Percentiles rank a stretch among this genome's conserved stretches.
Conservation (phyloP, 2,329 filamentous ascomycete species). For the Colletotrichum liaoningense region DNA sequence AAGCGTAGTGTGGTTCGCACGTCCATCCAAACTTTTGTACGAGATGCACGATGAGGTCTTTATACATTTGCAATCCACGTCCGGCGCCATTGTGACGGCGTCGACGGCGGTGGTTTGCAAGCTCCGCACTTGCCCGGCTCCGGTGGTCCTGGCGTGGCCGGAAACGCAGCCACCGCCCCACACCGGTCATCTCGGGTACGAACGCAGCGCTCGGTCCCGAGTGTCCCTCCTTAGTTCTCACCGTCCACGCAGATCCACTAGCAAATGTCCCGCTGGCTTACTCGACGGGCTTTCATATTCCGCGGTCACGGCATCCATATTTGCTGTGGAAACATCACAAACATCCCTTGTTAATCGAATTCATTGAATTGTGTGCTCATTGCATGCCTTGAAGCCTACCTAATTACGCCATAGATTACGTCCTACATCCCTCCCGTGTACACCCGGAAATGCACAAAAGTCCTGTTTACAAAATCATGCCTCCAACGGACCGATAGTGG, state of each 20-base stretch:
- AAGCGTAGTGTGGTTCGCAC: neutral
- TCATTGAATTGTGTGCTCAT: neutral
- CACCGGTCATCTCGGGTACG: neutral
- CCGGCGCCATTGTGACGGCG: neutral
- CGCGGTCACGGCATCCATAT: neutral
- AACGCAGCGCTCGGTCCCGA: neutral
- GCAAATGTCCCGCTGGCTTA: neutral
- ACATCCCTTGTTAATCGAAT: neutral
- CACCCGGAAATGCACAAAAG: neutral
- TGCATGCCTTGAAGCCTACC: neutral
- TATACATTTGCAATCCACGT: neutral
- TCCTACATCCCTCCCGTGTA: neutral
- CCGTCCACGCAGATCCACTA: neutral
- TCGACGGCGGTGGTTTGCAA: neutral
- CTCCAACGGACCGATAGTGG: constrained; percentile 54
- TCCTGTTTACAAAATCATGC: constrained; percentile 16
- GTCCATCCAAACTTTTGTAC: neutral
- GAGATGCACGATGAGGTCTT: neutral
- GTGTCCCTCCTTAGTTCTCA: neutral
- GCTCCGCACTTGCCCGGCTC: neutral
- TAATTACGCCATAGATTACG: neutral
- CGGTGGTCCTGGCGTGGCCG: neutral
- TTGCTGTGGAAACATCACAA: neutral
- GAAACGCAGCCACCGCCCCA: neutral
- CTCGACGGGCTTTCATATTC: neutral